Percentiles rank a stretch among this genome's conserved stretches.
These are phyloP conservation scores for Cryptococcus wingfieldii DNA, from an alignment of 1,284 basidiomycete species.

Conservation along the genomic window DNA sequence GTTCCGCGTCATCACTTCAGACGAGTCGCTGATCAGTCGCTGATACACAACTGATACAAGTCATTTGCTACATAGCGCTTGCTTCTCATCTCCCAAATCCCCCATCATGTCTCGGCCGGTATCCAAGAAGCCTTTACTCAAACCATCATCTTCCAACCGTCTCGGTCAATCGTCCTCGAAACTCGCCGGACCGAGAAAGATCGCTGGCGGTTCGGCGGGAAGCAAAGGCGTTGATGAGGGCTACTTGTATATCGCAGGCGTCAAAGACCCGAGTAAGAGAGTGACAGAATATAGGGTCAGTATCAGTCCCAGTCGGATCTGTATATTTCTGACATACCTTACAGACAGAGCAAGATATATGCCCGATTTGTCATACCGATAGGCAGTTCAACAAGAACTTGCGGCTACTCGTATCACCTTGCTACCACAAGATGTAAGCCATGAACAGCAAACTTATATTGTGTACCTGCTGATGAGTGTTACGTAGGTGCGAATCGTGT, in stretches of 20 bases:
- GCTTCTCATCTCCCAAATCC: neutral
- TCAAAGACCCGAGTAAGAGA: slow-evolving; percentile 41
- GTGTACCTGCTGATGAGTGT: neutral
- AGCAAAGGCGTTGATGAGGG: slow-evolving; percentile 28
- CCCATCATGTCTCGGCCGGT: neutral
- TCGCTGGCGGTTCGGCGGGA: neutral
- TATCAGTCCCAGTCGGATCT: neutral
- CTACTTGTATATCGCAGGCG: slow-evolving; percentile 43
- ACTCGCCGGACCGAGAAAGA: neutral
- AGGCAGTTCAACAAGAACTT: slow-evolving; percentile 92
- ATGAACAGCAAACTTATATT: neutral
- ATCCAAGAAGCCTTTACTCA: neutral
- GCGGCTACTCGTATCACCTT: slow-evolving; percentile 87
- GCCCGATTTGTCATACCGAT: slow-evolving; percentile 96
- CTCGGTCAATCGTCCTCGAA: neutral
- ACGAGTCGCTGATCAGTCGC: no score
- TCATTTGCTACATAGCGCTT: no score
- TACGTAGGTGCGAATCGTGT: slow-evolving; percentile 85
- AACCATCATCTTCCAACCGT: neutral
- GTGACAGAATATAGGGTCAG: slow-evolving; percentile 42
- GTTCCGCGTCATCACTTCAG: no score
- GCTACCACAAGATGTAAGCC: slow-evolving; percentile 94
- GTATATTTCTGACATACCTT: neutral
- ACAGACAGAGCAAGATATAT: slow-evolving; percentile 88
- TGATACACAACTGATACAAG: no score